Evolutionary conservation across 495 filamentous ascomycete genomes (phyloP), one percentile per base, ranked within the genome.

Genomic region (Alectoria sarmentosa): DNA sequence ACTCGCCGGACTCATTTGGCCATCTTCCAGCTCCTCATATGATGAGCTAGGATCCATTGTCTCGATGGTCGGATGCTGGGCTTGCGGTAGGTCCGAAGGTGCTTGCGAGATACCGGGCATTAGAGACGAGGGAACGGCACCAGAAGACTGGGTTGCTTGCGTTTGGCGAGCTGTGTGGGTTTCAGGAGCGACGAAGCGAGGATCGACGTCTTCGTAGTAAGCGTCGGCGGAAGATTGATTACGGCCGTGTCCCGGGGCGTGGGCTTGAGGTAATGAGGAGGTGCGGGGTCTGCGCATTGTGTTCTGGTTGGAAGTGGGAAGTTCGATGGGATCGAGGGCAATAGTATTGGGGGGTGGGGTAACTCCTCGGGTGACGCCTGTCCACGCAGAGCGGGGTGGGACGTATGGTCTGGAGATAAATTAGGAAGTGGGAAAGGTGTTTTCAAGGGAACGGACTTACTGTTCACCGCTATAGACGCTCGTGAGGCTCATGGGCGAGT

Each of bases 131-230:
- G 73, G 74, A 44, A 76, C 60, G 46, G 71, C 58, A 38, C 32
- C 59, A 34, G 66, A 65, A 61, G 69, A 60, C 55, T 62, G 70
- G 49, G 30, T 39, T 34, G 49, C 62, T 38, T 32, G 63, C 49
- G 63, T 61, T 49, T 69, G 56, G 55, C 54, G 69, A n/a, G 59
- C 65, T 57, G 23, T 61, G 61, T 61, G 28, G 19, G 44, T 19
- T 34, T 55, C n/a, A 74, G 63, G 75, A 72, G 65, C 80, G 56
- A 78, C 88, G 73, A 97, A 98, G 48, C 87, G 88, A 30, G 94
- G 94, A 63, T 95, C 92, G 26, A 94, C 88, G 73, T 97, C 94
- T 82, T 98, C 94, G 72, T 93, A 96, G 75, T 97, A 97, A 64
- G 82, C 75, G 54, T 80, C 79, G 41, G 48, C 62, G 14, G 69